phyloP scores from a whole-genome alignment of 441 rosid species.

The Corymbia citriodora region DNA sequence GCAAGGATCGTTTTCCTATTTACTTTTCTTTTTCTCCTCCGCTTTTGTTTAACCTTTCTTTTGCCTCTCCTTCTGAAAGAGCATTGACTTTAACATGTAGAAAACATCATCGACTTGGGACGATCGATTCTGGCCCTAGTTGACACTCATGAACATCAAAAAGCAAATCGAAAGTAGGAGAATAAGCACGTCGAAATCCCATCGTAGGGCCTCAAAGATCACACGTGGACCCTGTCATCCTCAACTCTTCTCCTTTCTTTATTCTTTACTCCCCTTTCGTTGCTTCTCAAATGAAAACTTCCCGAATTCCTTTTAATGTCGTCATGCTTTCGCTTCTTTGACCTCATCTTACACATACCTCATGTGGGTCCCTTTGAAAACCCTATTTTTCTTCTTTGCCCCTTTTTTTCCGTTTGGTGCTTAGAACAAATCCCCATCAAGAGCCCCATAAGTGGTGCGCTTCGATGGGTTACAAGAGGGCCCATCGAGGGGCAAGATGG shows the following conservation, averaged over 20 bases:
- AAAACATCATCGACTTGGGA: conserved; percentile 3
- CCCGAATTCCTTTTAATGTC: conserved; percentile 6
- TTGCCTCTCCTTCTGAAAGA: background rate
- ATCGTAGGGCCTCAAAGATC: conserved; percentile 39
- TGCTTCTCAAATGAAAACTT: background rate
- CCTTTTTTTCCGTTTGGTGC: background rate
- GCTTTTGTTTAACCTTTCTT: background rate
- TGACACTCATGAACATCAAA: conserved; percentile 10
- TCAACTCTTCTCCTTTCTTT: conserved; percentile 21
- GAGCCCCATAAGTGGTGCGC: conserved; percentile 37
- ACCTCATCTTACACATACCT: conserved; percentile 28
- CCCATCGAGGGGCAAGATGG: conserved; percentile 13
- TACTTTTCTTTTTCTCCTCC: background rate
- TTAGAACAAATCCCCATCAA: conserved; percentile 11
- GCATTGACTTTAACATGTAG: conserved; percentile 36
- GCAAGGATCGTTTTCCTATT: background rate
- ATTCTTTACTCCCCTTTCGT: conserved; percentile 23
- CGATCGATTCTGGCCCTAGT: conserved; percentile 5
- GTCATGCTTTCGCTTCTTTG: conserved; percentile 65
- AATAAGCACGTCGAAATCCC: conserved; percentile 7
- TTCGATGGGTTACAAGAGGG: conserved; percentile 24
- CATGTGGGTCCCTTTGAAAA: conserved; percentile 6
- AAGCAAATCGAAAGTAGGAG: background rate
- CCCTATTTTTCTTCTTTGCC: background rate
- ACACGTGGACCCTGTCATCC: conserved; percentile 46